A percentile compares a stretch with the other conserved stretches of the same genome.
phyloP scores from a whole-genome alignment of 495 filamentous ascomycete genomes.

The Penicillium cosmopolitanum region DNA sequence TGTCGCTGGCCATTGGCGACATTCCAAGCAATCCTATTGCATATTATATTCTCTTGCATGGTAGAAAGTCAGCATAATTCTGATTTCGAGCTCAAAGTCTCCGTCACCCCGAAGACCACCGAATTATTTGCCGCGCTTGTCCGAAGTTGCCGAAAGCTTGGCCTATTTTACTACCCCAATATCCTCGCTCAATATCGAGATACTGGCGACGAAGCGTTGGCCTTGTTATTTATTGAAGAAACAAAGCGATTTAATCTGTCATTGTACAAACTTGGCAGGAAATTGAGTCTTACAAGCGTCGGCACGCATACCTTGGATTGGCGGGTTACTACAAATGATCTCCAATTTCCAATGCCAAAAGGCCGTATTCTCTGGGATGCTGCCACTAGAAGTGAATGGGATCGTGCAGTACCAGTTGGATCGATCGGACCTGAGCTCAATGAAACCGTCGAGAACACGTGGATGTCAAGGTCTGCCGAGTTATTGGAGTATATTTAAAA shows the following conservation, averaged over 20 bases:
- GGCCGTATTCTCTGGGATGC: slow-evolving; percentile 30
- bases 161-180: slow-evolving; percentile 36
- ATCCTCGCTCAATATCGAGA: slow-evolving; percentile 28
- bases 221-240: slow-evolving; percentile 35
- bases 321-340: slow-evolving; percentile 22
- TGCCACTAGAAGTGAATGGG: slow-evolving; percentile 25
- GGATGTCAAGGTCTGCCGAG: background rate
- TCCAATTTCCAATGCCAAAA: slow-evolving; percentile 35
- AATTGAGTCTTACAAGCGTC: background rate
- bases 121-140: slow-evolving; percentile 30
- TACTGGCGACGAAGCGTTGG: slow-evolving; percentile 13
- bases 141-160: slow-evolving; percentile 28
- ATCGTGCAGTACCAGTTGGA: background rate
- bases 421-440: background rate
- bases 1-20: slow-evolving; percentile 35
- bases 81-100: slow-evolving; percentile 22
- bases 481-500: background rate
- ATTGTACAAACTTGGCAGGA: slow-evolving; percentile 25
- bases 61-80: slow-evolving; percentile 4
- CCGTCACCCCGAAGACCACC: slow-evolving; percentile 15
- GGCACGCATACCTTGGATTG: background rate
- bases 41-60: slow-evolving; percentile 30
- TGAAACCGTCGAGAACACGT: background rate
- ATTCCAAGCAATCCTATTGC: slow-evolving; percentile 39
- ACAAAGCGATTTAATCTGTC: slow-evolving; percentile 36